phyloP scores from a whole-genome alignment of 176 grass and related monocot genomes.

The Hyparrhenia diplandra region DNA sequence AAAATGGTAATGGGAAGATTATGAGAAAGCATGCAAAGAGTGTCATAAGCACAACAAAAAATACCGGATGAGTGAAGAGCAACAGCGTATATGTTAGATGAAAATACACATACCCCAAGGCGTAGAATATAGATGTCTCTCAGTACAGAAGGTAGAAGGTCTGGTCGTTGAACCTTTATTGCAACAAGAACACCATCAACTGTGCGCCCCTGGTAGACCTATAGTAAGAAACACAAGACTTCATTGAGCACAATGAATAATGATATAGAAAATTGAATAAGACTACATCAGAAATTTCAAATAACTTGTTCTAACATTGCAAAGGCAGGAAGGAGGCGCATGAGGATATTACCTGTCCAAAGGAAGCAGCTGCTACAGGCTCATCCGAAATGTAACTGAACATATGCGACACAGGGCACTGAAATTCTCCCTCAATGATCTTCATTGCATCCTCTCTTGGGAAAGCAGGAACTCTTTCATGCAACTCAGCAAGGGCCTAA shows the following conservation, averaged over 20 bases:
- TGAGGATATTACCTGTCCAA: constrained; percentile 70
- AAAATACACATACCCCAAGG: constrained; percentile 67
- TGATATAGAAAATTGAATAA: not conserved
- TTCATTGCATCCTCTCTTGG: constrained; percentile 71
- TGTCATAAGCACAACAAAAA: constrained; percentile 6
- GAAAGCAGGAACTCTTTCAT: constrained; percentile 87
- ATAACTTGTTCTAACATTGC: not conserved
- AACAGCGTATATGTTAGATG: constrained; percentile 3
- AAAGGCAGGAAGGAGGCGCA: not conserved
- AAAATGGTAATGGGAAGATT: not conserved
- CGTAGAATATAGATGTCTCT: constrained; percentile 90
- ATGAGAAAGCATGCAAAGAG: not conserved
- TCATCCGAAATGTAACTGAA: constrained; percentile 87
- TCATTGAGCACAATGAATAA: constrained; percentile 1
- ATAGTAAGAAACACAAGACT: not conserved
- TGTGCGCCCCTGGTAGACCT: constrained; percentile 87
- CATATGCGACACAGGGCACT: constrained; percentile 43
- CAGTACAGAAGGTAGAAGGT: constrained; percentile 75
- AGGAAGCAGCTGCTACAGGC: constrained; percentile 80
- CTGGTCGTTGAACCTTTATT: constrained; percentile 84
- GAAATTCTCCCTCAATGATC: constrained; percentile 77
- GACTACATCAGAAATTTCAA: not conserved
- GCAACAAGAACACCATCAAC: constrained; percentile 77
- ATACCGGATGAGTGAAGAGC: not conserved
- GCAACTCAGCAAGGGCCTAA: constrained; percentile 79